phyloP scores from a whole-genome alignment of 1,284 basidiomycete genomes.

The Heterobasidion occidentale region DNA sequence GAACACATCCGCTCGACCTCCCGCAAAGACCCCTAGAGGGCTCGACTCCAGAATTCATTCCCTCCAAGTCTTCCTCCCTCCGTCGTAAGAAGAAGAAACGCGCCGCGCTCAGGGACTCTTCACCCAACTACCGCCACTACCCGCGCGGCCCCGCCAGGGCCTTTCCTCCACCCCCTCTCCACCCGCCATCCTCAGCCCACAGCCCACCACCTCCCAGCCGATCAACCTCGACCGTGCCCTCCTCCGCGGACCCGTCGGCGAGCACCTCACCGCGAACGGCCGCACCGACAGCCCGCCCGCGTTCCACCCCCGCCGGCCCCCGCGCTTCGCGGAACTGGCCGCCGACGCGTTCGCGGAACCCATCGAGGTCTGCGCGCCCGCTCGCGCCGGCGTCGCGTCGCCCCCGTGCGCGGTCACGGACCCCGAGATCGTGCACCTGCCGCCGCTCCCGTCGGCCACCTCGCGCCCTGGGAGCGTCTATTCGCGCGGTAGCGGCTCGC shows the following conservation, averaged over 20 bases:
- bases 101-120: neutral
- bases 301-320: constrained; percentile 20
- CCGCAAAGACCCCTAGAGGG: no score
- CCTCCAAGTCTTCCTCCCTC: no score
- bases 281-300: neutral
- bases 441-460: no score
- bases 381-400: no score
- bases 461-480: no score
- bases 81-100: no score
- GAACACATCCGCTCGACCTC: no score
- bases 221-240: constrained; percentile 15
- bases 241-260: neutral
- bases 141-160: constrained; percentile 6
- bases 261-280: constrained; percentile 4
- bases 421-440: neutral
- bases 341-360: constrained; percentile 18
- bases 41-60: no score
- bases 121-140: constrained; percentile 22
- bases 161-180: constrained; percentile 13
- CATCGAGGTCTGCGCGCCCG: neutral
- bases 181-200: constrained; percentile 15
- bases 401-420: neutral
- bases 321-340: constrained; percentile 21
- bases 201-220: constrained; percentile 14
- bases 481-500: no score